Base-by-base conservation (phyloP, 768 basidiomycete species). In the Tubosaeta sp. region DNA sequence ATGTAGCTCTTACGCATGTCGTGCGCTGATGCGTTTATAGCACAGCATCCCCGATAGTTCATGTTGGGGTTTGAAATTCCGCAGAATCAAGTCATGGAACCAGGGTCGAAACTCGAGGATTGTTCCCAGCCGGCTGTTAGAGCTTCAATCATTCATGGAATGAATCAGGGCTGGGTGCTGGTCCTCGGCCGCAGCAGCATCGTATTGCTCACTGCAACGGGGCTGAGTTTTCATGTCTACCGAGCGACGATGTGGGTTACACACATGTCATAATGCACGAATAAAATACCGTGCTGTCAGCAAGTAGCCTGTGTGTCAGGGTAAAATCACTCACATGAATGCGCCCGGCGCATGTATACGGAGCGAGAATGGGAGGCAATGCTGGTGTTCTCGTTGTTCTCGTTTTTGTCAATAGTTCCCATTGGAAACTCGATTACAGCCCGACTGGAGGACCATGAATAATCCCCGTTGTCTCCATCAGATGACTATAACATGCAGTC, bases 391-490 rank as follows among this genome's bases (percentile, higher is more conserved):
- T 50, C 38, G 44, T 26, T 33, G 51, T 39, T 14, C 13, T 39
- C 27, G 29, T 38, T n/a, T 37, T 35, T 13, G 34, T 34, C 26
- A 19, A 5, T 37, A 16, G 25, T 45, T 46, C 51, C 44, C 51
- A 39, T 41, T 44, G 51, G 44, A 51, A 42, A 51, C 46, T 52
- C 44, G 14, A 34, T 27, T 41, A 42, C 44, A 33, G 19, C 14
- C 33, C n/a, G 42, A 34, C 50, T 44, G 10, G 14, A 12, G 34
- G 35, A 43, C 45, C 46, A 41, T n/a, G 13, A 19, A 34, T 29
- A 26, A 51, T 51, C 32, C 27, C 34, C 26, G 39, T 31, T 12
- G 35, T 33, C 17, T 39, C 53, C 34, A 46, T 52, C 16, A 17
- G 37, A 17, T 17, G 25, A 39, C 49, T 47, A 44, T n/a, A 55